phyloP scores from a whole-genome alignment of 2,329 filamentous ascomycete genomes.

The Trichoderma koningiopsis region DNA sequence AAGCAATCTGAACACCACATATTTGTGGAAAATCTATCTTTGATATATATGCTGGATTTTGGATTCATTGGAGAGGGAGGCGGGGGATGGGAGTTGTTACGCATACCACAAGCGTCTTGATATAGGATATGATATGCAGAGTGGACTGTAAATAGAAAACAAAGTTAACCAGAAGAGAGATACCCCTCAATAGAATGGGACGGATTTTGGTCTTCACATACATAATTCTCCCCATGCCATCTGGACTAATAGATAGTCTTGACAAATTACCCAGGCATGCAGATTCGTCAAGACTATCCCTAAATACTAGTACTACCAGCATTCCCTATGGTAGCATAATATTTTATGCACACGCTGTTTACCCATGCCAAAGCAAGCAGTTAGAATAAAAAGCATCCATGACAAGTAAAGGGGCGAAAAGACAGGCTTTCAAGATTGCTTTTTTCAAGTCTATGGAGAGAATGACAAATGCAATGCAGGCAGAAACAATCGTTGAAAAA shows the following conservation, averaged over 20 bases:
- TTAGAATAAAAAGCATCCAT: not conserved
- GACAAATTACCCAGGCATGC: no score
- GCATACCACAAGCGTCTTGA: not conserved
- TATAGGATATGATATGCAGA: not conserved
- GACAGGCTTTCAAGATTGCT: slow-evolving; percentile 10
- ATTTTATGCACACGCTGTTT: not conserved
- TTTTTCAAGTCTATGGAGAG: slow-evolving; percentile 2
- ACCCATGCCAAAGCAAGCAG: not conserved
- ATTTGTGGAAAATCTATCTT: not conserved
- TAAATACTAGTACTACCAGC: not conserved
- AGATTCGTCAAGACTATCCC: not conserved
- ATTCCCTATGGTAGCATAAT: not conserved
- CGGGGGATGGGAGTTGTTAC: not conserved
- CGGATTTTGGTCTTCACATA: slow-evolving; percentile 31
- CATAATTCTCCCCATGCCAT: not conserved
- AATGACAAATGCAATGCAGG: slow-evolving; percentile 27
- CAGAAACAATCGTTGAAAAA: slow-evolving; percentile 25
- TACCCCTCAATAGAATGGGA: slow-evolving; percentile 34
- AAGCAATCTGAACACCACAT: not conserved
- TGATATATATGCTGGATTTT: not conserved
- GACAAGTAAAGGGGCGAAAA: not conserved
- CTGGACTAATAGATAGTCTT: not conserved
- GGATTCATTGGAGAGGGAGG: not conserved
- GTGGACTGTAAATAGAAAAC: slow-evolving; percentile 30
- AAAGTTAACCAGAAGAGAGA: slow-evolving; percentile 33